Conservation (phyloP, 176 grass and related monocot genomes). For the Hsuehochloa calcarea region DNA sequence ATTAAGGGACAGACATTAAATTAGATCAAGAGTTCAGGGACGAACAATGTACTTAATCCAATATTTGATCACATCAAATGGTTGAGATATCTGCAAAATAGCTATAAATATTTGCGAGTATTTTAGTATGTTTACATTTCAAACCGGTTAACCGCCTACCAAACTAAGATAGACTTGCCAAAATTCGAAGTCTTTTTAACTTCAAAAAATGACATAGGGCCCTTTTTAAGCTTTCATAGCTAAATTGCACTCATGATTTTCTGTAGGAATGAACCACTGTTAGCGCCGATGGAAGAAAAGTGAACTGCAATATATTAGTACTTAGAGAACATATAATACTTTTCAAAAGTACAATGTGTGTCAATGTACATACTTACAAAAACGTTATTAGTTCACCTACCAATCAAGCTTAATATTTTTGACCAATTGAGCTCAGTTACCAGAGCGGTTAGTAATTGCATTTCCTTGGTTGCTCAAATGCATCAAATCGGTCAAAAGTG, state of each 20-base stretch:
- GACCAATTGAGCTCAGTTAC: not conserved
- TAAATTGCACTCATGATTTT: not conserved
- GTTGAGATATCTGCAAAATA: not conserved
- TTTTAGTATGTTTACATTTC: not conserved
- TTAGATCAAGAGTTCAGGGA: too few species aligned
- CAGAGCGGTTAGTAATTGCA: not conserved
- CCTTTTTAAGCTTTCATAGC: not conserved
- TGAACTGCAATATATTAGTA: not conserved
- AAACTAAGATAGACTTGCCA: not conserved
- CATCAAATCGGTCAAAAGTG: constrained; percentile 30
- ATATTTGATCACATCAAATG: not conserved
- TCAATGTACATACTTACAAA: not conserved
- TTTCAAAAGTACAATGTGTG: not conserved
- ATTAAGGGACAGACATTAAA: too few species aligned
- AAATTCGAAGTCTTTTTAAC: not conserved
- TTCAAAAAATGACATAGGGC: not conserved
- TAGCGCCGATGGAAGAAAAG: not conserved
- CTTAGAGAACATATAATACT: not conserved
- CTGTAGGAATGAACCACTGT: not conserved
- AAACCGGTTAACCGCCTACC: not conserved
- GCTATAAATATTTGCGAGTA: not conserved
- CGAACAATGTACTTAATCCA: too few species aligned
- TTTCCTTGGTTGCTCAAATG: constrained; percentile 22
- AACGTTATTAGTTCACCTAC: not conserved
- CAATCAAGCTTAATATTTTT: not conserved